Base-by-base conservation (phyloP, 1,139 yeast genomes). In the Geotrichum cucujoidarum region DNA sequence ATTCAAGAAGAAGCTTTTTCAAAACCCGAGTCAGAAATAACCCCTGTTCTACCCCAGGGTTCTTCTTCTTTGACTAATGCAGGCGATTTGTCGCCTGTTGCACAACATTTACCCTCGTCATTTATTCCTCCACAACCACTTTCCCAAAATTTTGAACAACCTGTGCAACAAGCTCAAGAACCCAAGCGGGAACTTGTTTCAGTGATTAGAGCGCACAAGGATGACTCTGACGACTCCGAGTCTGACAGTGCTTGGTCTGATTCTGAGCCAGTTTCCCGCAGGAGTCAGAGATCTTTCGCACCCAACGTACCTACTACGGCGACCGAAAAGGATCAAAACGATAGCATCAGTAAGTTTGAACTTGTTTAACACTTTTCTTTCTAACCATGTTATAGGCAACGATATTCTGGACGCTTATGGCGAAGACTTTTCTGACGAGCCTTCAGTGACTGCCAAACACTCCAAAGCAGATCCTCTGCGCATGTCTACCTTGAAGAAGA, bases 211-310 rank as follows among this genome's bases (percentile, higher is more conserved):
- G 37, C 25, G 5, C 32, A 46, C 16, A 46, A 36, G 30, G 49
- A 46, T 13, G 36, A 36, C 14, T 37, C 36, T 27, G 40, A 40
- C 7, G 22, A 16, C 3, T 29, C 34, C 8, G 49, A 41, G 20
- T 46, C 49, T 17, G 49, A 46, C 13, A 30, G 42, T 20, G 40
- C 39, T 22, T 46, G 49, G 49, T 40, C 49, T 18, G 49, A 45
- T n/a, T 22, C 43, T 3, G 43, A 43, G 18, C 18, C 43, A 8
- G 21, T 13, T 11, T 11, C 47, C 11, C 24, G 14, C 32, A 16
- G n/a, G n/a, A n/a, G n/a, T n/a, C n/a, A n/a, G n/a, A n/a, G n/a
- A n/a, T n/a, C n/a, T n/a, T n/a, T n/a, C n/a, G n/a, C n/a, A n/a
- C n/a, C n/a, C n/a, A n/a, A n/a, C n/a, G n/a, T n/a, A n/a, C n/a